phyloP scores from a whole-genome alignment of 108 stramenopile genomes.

The Nitzschia inconspicua region DNA sequence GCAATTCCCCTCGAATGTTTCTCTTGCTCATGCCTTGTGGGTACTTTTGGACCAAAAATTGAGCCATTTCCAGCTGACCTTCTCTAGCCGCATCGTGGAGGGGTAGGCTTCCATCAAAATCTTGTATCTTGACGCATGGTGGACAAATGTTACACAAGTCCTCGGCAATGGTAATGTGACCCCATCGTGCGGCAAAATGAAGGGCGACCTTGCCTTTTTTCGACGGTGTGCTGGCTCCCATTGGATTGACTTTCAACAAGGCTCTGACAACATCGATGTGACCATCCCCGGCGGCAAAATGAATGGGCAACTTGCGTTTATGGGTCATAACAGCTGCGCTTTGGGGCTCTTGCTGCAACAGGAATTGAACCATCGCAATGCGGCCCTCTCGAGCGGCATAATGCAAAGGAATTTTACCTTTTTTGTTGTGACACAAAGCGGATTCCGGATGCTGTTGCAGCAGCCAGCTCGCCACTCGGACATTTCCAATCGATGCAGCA shows the following conservation, averaged over 20 bases:
- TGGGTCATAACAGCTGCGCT: constrained; percentile 37
- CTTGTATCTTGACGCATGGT: constrained; percentile 17
- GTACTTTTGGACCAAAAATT: constrained; percentile 28
- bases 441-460: constrained; percentile 25
- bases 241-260: constrained; percentile 36
- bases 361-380: constrained; percentile 34
- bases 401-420: constrained; percentile 58
- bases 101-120: constrained; percentile 50
- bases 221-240: constrained; percentile 27
- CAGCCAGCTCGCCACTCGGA: constrained; percentile 21
- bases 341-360: constrained; percentile 21
- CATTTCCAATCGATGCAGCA: constrained; percentile 43
- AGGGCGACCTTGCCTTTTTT: constrained; percentile 52
- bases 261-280: constrained; percentile 31
- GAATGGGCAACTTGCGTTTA: constrained; percentile 49
- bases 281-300: constrained; percentile 53
- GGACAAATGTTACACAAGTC: constrained; percentile 27
- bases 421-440: constrained; percentile 36
- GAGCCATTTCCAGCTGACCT: constrained; percentile 41
- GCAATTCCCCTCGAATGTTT: constrained; percentile 46
- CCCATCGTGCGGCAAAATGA: constrained; percentile 58
- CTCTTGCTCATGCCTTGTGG: constrained; percentile 25
- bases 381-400: constrained; percentile 54
- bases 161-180: constrained; percentile 37
- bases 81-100: constrained; percentile 52